Evolutionary conservation across 2,329 filamentous ascomycete genomes (phyloP).

Genomic region (Scolecobasidium constrictum): DNA sequence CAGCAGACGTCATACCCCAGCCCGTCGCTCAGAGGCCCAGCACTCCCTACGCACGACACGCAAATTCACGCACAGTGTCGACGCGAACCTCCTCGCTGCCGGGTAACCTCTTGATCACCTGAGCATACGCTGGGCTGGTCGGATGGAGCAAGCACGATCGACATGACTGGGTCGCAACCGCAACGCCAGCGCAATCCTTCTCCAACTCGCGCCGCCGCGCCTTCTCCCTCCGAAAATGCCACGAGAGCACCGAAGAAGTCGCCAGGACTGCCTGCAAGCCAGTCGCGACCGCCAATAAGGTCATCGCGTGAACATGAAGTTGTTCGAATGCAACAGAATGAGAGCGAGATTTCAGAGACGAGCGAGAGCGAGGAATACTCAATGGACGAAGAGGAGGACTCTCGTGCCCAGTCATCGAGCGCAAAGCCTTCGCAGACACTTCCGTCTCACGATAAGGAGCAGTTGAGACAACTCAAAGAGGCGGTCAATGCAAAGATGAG

Average conservation of each 20-base stretch:
- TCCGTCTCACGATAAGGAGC: background rate
- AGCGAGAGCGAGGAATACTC: background rate
- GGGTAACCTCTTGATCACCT: too few species aligned
- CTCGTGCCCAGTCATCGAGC: background rate
- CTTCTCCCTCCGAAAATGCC: background rate
- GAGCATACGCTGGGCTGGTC: background rate
- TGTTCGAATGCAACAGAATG: background rate
- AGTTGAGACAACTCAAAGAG: background rate
- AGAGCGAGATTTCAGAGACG: background rate
- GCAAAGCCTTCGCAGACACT: background rate
- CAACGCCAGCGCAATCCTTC: background rate
- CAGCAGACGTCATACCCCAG: too few species aligned
- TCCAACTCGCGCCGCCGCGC: background rate
- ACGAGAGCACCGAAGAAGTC: background rate
- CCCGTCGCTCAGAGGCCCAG: too few species aligned
- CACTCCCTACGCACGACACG: too few species aligned
- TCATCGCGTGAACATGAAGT: too few species aligned
- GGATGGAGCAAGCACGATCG: background rate
- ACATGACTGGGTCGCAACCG: background rate
- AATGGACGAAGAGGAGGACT: background rate
- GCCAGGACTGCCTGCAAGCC: background rate
- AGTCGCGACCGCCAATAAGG: too few species aligned
- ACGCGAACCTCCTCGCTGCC: too few species aligned
- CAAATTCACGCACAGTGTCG: too few species aligned
- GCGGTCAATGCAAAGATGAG: constrained; percentile 1